Base-by-base conservation (phyloP, 2,329 filamentous ascomycete species). In the Ceratocystis papillata region DNA sequence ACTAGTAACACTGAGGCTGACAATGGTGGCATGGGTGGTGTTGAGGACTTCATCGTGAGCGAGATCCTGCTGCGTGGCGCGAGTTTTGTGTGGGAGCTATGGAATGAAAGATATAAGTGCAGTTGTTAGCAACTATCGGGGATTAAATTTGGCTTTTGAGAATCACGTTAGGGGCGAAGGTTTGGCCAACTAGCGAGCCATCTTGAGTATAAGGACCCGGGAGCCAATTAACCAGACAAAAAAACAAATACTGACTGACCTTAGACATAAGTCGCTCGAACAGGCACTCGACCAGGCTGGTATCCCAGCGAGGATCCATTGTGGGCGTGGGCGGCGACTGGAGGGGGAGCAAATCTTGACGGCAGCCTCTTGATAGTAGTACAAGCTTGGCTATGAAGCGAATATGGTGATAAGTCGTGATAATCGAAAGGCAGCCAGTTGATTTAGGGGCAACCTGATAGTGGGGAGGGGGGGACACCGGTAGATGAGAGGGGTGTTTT, bases 71-170 rank as follows among this genome's bases (percentile, higher is more conserved):
- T 78, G 77, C 67, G 79, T 78, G 67, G 79, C 81, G 71, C 84
- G 83, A 66, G 83, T 85, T 69, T 82, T 80, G 75, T 87, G 83
- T 66, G 84, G 84, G 66, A 87, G 80, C 84, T 86, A 41, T 41
- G 68, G 55, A 33, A 28, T 5, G 5, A 15, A 22, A 53, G 48
- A 28, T 10, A 28, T 22, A 53, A 15, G 48, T 22, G 48, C 48
- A 53, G 10, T 15, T 28, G 62, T 63, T 63, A 63, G 62, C 44
- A 41, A 53, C 15, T 53, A 53, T 53, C 20, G 48, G 48, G 22
- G 22, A 41, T 41, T 41, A 41, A 41, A 41, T 41, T 1, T 41
- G 37, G 20, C 6, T 22, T 10, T 10, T 53, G 48, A 25, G 10
- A 53, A 53, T 48, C 46, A 48, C 46, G 37, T 41, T 41, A 41